These are phyloP conservation scores for Aspergillus wentii DNA, from an alignment of 495 filamentous ascomycete species.

Conservation along the genomic window DNA sequence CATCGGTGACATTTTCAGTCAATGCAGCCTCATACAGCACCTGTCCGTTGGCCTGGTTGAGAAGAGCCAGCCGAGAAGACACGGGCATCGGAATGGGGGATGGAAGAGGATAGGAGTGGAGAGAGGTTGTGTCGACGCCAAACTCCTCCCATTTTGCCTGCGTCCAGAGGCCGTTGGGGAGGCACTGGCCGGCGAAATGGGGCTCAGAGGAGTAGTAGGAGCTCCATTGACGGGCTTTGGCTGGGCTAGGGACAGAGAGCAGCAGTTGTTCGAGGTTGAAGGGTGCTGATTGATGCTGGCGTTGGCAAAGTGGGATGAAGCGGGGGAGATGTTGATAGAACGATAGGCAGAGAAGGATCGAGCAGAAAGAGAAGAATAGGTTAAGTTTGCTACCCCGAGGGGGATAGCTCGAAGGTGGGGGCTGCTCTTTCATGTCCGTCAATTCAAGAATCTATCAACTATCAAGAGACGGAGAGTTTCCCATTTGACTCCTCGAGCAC, in stretches of 20 bases:
- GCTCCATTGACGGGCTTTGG: constrained; percentile 46
- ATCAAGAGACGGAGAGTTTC: too few species aligned
- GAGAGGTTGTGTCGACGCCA: constrained; percentile 45
- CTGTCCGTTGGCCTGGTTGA: constrained; percentile 36
- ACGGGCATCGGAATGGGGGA: constrained; percentile 73
- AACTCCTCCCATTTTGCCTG: constrained; percentile 65
- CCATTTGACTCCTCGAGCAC: too few species aligned
- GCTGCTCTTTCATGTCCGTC: too few species aligned
- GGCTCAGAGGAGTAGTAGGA: constrained; percentile 72
- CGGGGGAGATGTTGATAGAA: too few species aligned
- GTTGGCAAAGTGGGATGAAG: too few species aligned
- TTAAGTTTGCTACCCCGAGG: too few species aligned
- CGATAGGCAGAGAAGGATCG: too few species aligned
- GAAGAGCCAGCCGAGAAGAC: constrained; percentile 60
- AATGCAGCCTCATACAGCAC: constrained; percentile 64
- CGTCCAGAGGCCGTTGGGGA: constrained; percentile 70
- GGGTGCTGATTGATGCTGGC: too few species aligned
- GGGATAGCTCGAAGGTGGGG: too few species aligned
- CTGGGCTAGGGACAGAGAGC: not conserved
- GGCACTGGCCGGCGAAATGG: constrained; percentile 74
- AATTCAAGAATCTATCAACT: too few species aligned
- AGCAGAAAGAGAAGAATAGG: too few species aligned
- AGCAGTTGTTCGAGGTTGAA: not conserved
- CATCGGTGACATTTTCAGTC: constrained; percentile 64
- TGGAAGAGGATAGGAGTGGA: constrained; percentile 58